A percentile compares a stretch with the other conserved stretches of the same genome.
These are phyloP conservation scores for Talaromyces stipitatus DNA, from an alignment of 495 filamentous ascomycete genomes.

Conservation along the genomic window DNA sequence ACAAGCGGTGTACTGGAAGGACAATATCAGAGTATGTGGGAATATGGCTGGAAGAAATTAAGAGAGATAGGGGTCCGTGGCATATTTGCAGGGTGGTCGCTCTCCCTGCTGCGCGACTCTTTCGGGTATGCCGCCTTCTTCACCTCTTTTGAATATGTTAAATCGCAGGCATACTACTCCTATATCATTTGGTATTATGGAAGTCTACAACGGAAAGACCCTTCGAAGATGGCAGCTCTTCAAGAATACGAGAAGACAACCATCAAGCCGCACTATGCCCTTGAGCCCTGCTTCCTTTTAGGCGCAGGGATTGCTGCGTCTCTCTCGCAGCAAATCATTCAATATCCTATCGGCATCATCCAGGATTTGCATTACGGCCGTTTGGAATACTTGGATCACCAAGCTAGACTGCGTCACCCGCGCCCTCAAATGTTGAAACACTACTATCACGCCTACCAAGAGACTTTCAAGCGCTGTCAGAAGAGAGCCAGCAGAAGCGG, in stretches of 20 bases:
- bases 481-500: conserved; percentile 55
- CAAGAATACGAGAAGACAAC: conserved; percentile 12
- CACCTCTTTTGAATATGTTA: conserved; percentile 76
- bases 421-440: conserved; percentile 46
- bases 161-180: conserved; percentile 75
- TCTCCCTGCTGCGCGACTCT: conserved; percentile 75
- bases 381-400: conserved; percentile 68
- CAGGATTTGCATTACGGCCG: conserved; percentile 74
- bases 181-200: conserved; percentile 78
- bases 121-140: conserved; percentile 82
- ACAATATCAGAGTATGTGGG: conserved; percentile 74
- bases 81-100: conserved; percentile 72
- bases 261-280: conserved; percentile 76
- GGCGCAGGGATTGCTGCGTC: conserved; percentile 71
- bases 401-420: conserved; percentile 41
- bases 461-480: conserved; percentile 63
- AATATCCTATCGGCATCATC: conserved; percentile 67
- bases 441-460: conserved; percentile 69
- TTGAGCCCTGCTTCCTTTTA: conserved; percentile 77
- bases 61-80: conserved; percentile 71
- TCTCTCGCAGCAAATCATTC: conserved; percentile 66
- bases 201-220: conserved; percentile 32
- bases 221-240: conserved; percentile 17
- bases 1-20: conserved; percentile 60
- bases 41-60: conserved; percentile 65